Evolutionary conservation across 2,329 filamentous ascomycete genomes (phyloP).

Genomic region (Simplicillium sp.): DNA sequence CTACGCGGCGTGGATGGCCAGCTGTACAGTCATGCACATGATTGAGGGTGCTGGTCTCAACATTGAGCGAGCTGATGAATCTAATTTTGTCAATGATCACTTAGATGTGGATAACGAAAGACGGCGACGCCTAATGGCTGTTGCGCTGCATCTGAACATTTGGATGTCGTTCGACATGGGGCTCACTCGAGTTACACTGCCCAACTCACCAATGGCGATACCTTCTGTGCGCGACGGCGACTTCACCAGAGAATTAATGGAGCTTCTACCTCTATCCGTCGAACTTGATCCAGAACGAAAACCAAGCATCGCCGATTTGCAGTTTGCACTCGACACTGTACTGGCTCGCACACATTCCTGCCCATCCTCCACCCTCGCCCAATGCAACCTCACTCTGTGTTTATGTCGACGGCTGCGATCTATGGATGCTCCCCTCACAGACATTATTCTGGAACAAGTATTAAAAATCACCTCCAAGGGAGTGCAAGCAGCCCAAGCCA

Average conservation of each 20-base stretch:
- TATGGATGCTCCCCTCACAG: conserved; percentile 34
- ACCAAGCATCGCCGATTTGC: conserved; percentile 29
- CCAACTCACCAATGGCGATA: conserved; percentile 31
- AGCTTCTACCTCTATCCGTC: conserved; percentile 41
- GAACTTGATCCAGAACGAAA: conserved; percentile 41
- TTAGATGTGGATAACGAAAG: conserved; percentile 24
- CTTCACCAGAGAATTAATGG: conserved; percentile 37
- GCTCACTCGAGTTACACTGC: conserved; percentile 38
- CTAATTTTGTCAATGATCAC: conserved; percentile 13
- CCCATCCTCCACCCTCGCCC: conserved; percentile 34
- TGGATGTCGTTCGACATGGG: conserved; percentile 53
- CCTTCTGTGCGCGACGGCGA: conserved; percentile 27
- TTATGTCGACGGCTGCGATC: conserved; percentile 44
- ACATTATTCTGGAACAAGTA: conserved; percentile 32
- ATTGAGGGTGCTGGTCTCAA: conserved; percentile 43
- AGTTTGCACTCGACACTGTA: conserved; percentile 29
- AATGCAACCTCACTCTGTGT: conserved; percentile 46
- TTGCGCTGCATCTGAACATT: conserved; percentile 47
- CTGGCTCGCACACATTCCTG: conserved; percentile 27
- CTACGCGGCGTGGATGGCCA: conserved; percentile 47
- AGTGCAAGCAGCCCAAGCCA: conserved; percentile 34
- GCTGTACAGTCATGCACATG: conserved; percentile 47
- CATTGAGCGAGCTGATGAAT: conserved; percentile 21
- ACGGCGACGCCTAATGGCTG: conserved; percentile 33
- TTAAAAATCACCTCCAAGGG: conserved; percentile 33